Conservation (phyloP, 352 stramenopile genomes). For the Pythium brachiatum region DNA sequence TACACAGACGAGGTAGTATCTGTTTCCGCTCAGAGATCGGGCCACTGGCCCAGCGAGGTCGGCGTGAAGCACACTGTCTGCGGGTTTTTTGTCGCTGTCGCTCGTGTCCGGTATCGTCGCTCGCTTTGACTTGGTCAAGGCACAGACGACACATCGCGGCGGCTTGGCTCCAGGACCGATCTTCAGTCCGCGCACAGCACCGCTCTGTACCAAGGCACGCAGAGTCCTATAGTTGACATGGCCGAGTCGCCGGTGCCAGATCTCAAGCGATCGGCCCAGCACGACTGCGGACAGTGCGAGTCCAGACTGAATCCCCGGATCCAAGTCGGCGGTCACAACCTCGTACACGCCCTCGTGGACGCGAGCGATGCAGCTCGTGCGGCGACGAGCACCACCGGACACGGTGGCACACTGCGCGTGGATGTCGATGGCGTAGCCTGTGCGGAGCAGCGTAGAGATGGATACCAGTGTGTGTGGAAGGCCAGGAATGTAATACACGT, state of each 20-base stretch:
- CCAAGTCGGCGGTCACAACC: not conserved
- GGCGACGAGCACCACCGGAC: not conserved
- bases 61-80: not conserved
- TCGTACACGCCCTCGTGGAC: slow-evolving; percentile 6
- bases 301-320: not conserved
- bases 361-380: slow-evolving; percentile 6
- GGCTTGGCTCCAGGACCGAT: not conserved
- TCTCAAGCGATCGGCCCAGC: not conserved
- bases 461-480: slow-evolving; percentile 7
- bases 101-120: not conserved
- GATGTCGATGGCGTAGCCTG: not conserved
- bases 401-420: not conserved
- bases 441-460: slow-evolving; percentile 8
- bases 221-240: slow-evolving; percentile 3
- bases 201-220: not conserved
- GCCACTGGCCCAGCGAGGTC: slow-evolving; percentile 1
- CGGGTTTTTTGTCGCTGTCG: not conserved
- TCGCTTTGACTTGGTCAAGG: not conserved
- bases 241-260: slow-evolving; percentile 4
- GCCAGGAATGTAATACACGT: slow-evolving; percentile 12
- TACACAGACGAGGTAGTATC: slow-evolving; percentile 4
- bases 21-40: not conserved
- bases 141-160: slow-evolving; percentile 2
- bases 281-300: not conserved
- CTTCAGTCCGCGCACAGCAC: not conserved